phyloP scores from a whole-genome alignment of 768 basidiomycete genomes.

The Lepiota brunneoincarnata region DNA sequence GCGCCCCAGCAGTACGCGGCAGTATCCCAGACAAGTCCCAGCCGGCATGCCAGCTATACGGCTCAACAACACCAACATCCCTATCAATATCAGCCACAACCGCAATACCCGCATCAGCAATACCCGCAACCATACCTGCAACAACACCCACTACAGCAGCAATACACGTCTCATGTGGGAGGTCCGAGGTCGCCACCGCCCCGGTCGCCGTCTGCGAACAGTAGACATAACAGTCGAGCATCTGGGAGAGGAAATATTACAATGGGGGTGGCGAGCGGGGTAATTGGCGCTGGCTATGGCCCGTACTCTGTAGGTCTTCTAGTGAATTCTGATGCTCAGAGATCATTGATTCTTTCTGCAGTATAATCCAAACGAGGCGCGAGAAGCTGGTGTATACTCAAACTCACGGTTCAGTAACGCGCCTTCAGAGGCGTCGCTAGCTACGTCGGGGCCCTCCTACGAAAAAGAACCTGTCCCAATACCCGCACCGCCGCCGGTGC shows the following conservation, averaged over 20 bases:
- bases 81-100: constrained; percentile 24
- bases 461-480: constrained; percentile 16
- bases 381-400: constrained; percentile 43
- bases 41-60: constrained; percentile 19
- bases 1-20: constrained; percentile 56
- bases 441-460: constrained; percentile 16
- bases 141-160: constrained; percentile 5
- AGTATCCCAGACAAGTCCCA: constrained; percentile 58
- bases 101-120: constrained; percentile 13
- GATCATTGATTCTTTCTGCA: constrained; percentile 21
- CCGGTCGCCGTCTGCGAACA: constrained; percentile 7
- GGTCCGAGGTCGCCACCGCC: constrained; percentile 11
- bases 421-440: constrained; percentile 37
- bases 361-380: constrained; percentile 55
- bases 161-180: constrained; percentile 10
- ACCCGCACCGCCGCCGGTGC: constrained; percentile 33
- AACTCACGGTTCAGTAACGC: constrained; percentile 55
- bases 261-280: constrained; percentile 77
- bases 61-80: constrained; percentile 21
- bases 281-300: constrained; percentile 78
- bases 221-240: constrained; percentile 18
- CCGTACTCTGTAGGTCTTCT: constrained; percentile 72
- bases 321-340: neutral
- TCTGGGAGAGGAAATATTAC: constrained; percentile 56
- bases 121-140: constrained; percentile 8